phyloP scores from a whole-genome alignment of 441 rosid genomes.

The Hypseocharis bilobata region DNA sequence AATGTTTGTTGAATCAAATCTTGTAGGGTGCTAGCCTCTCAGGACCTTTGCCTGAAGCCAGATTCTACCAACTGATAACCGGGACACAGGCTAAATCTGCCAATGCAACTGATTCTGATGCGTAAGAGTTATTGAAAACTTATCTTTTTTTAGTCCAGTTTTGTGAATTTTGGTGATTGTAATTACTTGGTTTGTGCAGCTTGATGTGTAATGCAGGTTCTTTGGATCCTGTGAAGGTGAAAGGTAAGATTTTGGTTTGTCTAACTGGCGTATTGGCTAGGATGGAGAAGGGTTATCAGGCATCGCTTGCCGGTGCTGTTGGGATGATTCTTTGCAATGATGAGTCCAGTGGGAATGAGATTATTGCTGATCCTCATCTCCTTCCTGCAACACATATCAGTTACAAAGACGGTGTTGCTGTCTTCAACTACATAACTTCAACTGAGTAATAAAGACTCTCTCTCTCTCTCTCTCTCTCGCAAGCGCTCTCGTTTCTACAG shows the following conservation, averaged over 20 bases:
- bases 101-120: conserved; percentile 21
- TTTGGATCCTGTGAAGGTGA: conserved; percentile 42
- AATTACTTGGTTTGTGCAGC: conserved; percentile 23
- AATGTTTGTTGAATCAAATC: too few relatives aligned
- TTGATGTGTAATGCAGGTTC: conserved; percentile 29
- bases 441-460: conserved; percentile 21
- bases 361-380: conserved; percentile 37
- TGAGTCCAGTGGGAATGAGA: conserved; percentile 25
- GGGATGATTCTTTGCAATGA: conserved; percentile 59
- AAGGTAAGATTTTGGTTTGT: conserved; percentile 55
- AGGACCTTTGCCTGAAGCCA: conserved; percentile 16
- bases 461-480: not conserved
- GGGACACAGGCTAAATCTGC: conserved; percentile 23
- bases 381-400: conserved; percentile 45
- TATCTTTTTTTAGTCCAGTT: not conserved
- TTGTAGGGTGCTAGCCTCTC: conserved; percentile 38
- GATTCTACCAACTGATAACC: conserved; percentile 25
- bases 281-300: conserved; percentile 37
- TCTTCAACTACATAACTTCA: conserved; percentile 32
- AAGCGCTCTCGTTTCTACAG: too few relatives aligned
- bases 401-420: conserved; percentile 29
- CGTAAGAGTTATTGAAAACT: conserved; percentile 42
- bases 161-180: not conserved
- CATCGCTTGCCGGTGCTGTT: conserved; percentile 40
- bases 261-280: conserved; percentile 33